Evolutionary conservation across 75 land plant genomes (phyloP).

Genomic region (Cryptomeria japonica): DNA sequence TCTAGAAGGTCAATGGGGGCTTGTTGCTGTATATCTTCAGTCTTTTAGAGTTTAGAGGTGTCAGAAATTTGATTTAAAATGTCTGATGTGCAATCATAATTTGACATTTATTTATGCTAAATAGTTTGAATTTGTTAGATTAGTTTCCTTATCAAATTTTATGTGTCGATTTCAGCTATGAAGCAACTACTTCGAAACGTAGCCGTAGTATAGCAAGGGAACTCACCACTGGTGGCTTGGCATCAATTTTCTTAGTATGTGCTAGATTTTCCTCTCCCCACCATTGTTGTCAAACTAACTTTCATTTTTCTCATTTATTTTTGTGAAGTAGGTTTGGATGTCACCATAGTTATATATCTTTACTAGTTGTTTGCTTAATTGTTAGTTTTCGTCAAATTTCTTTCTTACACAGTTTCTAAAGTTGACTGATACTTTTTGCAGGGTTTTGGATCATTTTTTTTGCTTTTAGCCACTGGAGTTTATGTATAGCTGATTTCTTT

Average conservation of each 20-base stretch:
- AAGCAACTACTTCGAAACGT: slow-evolving; percentile 81
- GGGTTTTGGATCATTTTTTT: slow-evolving; percentile 95
- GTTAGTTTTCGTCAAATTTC: neutral
- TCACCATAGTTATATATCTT: neutral
- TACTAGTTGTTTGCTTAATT: neutral
- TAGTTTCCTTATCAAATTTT: neutral
- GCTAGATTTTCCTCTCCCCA: neutral
- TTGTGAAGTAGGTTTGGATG: neutral
- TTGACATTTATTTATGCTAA: neutral
- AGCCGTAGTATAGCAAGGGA: slow-evolving; percentile 78
- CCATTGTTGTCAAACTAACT: neutral
- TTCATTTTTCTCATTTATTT: slow-evolving; percentile 2
- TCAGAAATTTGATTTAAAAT: neutral
- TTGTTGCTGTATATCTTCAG: neutral
- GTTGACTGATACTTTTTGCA: slow-evolving; percentile 26
- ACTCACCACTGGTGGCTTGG: slow-evolving; percentile 63
- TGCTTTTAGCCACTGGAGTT: slow-evolving; percentile 86
- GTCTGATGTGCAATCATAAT: neutral
- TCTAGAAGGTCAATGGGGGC: neutral
- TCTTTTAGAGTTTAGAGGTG: neutral
- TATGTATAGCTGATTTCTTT: slow-evolving; percentile 57
- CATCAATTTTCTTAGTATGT: slow-evolving; percentile 87
- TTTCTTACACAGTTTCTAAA: neutral
- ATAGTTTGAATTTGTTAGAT: neutral
- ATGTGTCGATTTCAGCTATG: slow-evolving; percentile 62